These are phyloP conservation scores for Aspergillus tubingensis DNA, from an alignment of 2,329 filamentous ascomycete genomes.

Conservation along the genomic window DNA sequence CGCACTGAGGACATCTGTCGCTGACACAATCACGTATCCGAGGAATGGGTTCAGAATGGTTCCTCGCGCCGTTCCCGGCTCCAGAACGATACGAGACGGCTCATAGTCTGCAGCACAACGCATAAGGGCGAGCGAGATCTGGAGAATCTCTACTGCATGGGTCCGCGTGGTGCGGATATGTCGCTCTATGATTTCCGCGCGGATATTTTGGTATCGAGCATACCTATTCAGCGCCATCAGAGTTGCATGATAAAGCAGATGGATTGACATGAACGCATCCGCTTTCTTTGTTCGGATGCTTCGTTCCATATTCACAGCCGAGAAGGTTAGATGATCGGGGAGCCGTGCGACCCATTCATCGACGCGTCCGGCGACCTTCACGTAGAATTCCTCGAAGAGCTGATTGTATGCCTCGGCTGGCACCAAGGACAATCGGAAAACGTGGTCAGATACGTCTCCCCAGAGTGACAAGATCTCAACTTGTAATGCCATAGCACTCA, in stretches of 20 bases:
- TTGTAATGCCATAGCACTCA: conserved; percentile 61
- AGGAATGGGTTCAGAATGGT: conserved; percentile 61
- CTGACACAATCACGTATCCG: conserved; percentile 63
- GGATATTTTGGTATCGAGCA: conserved; percentile 48
- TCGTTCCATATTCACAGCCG: conserved; percentile 58
- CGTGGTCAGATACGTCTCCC: conserved; percentile 64
- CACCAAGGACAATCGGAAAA: conserved; percentile 55
- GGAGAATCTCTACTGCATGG: conserved; percentile 57
- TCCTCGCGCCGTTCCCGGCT: conserved; percentile 30
- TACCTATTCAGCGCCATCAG: conserved; percentile 68
- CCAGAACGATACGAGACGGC: conserved; percentile 22
- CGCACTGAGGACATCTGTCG: conserved; percentile 67
- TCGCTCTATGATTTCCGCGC: conserved; percentile 44
- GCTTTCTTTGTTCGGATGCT: conserved; percentile 57
- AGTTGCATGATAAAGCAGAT: conserved; percentile 66
- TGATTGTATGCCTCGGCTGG: conserved; percentile 46
- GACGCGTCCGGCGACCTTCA: conserved; percentile 54
- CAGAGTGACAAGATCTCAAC: conserved; percentile 66
- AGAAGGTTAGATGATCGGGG: conserved; percentile 58
- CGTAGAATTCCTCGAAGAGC: conserved; percentile 55
- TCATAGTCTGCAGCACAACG: conserved; percentile 27
- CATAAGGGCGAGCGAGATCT: conserved; percentile 38
- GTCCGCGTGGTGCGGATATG: conserved; percentile 54
- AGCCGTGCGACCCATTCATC: conserved; percentile 61
- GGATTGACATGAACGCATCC: conserved; percentile 64